Conservation (phyloP, 805 yeast genomes). For the Candida gorgasii region DNA sequence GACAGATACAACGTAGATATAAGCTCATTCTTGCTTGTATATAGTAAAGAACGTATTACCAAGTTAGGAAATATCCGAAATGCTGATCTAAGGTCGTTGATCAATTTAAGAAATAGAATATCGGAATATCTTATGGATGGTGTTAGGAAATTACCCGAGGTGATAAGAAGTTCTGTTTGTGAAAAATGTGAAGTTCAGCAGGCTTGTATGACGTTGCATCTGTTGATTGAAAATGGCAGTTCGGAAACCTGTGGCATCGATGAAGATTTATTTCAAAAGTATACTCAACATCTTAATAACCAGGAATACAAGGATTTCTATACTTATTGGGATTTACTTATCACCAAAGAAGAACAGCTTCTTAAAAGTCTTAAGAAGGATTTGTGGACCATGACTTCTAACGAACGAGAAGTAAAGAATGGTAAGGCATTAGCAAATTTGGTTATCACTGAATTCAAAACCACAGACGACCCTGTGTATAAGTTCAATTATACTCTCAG, state of each 20-base stretch:
- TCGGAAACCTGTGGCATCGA: slow-evolving; percentile 54
- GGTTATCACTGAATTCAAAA: slow-evolving; percentile 30
- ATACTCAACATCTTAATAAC: slow-evolving; percentile 52
- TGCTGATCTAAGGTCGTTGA: slow-evolving; percentile 63
- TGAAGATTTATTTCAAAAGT: slow-evolving; percentile 43
- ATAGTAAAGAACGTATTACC: slow-evolving; percentile 62
- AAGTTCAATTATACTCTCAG: slow-evolving; percentile 51
- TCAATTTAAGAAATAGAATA: slow-evolving; percentile 71
- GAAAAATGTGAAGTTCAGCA: slow-evolving; percentile 58
- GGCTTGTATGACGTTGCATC: slow-evolving; percentile 67
- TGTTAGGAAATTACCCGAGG: slow-evolving; percentile 52
- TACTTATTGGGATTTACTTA: slow-evolving; percentile 68
- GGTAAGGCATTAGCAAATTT: slow-evolving; percentile 63
- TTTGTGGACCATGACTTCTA: slow-evolving; percentile 64
- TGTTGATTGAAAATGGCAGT: slow-evolving; percentile 59
- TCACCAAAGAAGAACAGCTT: slow-evolving; percentile 73
- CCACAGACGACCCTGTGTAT: slow-evolving; percentile 23
- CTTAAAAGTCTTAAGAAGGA: slow-evolving; percentile 54
- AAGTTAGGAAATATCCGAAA: slow-evolving; percentile 53
- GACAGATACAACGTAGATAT: slow-evolving; percentile 78
- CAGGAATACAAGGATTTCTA: slow-evolving; percentile 54
- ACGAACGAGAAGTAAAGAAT: slow-evolving; percentile 57
- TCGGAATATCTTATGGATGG: slow-evolving; percentile 59
- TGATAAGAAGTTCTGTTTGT: slow-evolving; percentile 54
- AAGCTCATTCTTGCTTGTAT: slow-evolving; percentile 65